Evolutionary conservation across 352 stramenopile species (phyloP), one percentile per base, ranked within the genome.

Genomic region (Globisporangium spiculum): DNA sequence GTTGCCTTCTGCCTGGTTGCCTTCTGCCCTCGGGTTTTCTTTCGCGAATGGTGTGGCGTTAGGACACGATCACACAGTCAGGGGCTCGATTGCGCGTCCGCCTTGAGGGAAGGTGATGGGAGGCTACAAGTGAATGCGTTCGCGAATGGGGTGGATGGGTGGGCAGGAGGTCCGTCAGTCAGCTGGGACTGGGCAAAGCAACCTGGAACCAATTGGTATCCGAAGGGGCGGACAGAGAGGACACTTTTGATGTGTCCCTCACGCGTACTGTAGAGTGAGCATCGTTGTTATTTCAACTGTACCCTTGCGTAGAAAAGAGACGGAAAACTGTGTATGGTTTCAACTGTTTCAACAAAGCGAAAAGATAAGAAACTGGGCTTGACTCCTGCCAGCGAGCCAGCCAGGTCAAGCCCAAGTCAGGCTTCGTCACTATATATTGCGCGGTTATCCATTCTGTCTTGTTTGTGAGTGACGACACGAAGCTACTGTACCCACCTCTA

Each of bases 31-130:
- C 8, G 7, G 14, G 24, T 32, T 27, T 61, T 61, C 30, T 46
- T 44, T 61, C 56, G 54, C 54, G 38, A 65, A 56, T 65, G 59
- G 41, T 14, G 24, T 22, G 27, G 54, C 4, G 54, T 38, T 20
- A 60, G 22, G 27, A 36, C 12, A 16, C 24, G 24, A 20, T 20
- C 27, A 32, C n/a, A 34, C 52, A n/a, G n/a, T 32, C 18, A 4
- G 50, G n/a, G 4, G 4, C 4, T 57, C 24, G 52, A 20, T 34
- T 34, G 52, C 54, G 27, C 16, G 41, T n/a, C 7, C 41, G 9
- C 41, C 41, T 50, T 50, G 41, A 50, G 41, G 41, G 41, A n/a
- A 50, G 16, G 38, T 32, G 12, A 48, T 16, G 38, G 12, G 10
- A 12, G 14, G 12, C 38, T n/a, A 50, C 41, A 50, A n/a, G 41